These are phyloP conservation scores for Coemansia sp. DNA, from an alignment of 371 early-diverging fungal species.

Conservation along the genomic window DNA sequence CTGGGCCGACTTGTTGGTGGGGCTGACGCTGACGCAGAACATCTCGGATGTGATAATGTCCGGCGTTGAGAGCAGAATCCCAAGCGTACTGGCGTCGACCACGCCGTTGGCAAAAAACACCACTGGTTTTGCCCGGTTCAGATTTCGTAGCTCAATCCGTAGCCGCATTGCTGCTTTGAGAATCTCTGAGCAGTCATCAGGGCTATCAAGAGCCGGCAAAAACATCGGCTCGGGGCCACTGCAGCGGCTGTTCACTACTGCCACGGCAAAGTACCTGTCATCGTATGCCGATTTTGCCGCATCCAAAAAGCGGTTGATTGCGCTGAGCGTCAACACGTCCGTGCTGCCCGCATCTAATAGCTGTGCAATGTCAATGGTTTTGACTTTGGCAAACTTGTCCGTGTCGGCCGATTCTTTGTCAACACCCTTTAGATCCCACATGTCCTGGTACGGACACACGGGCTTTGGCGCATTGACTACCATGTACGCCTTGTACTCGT, in stretches of 20 bases:
- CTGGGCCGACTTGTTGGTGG: slow-evolving; percentile 1
- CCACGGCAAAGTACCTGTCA: slow-evolving; percentile 24
- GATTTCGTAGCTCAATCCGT: slow-evolving; percentile 28
- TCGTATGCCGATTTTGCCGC: slow-evolving; percentile 9
- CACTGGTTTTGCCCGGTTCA: slow-evolving; percentile 33
- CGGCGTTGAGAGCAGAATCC: slow-evolving; percentile 17
- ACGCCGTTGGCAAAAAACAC: slow-evolving; percentile 34
- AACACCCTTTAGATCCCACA: slow-evolving; percentile 28
- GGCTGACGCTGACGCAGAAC: slow-evolving; percentile 9
- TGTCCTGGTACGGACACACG: slow-evolving; percentile 45
- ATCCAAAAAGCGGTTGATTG: slow-evolving; percentile 7
- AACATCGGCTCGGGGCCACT: slow-evolving; percentile 11
- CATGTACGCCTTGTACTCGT: slow-evolving; percentile 18
- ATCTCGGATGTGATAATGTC: slow-evolving; percentile 31
- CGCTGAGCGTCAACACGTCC: slow-evolving; percentile 12
- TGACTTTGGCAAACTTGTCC: slow-evolving; percentile 16
- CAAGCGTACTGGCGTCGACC: slow-evolving; percentile 32
- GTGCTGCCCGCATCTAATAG: not conserved
- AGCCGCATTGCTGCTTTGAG: slow-evolving; percentile 22
- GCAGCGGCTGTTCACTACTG: slow-evolving; percentile 19
- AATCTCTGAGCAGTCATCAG: not conserved
- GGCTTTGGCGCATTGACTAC: slow-evolving; percentile 26
- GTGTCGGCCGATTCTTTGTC: slow-evolving; percentile 8
- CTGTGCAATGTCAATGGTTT: slow-evolving; percentile 20
- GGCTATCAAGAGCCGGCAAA: slow-evolving; percentile 26